phyloP scores from a whole-genome alignment of 768 basidiomycete genomes.

The Boletus subparvulus region DNA sequence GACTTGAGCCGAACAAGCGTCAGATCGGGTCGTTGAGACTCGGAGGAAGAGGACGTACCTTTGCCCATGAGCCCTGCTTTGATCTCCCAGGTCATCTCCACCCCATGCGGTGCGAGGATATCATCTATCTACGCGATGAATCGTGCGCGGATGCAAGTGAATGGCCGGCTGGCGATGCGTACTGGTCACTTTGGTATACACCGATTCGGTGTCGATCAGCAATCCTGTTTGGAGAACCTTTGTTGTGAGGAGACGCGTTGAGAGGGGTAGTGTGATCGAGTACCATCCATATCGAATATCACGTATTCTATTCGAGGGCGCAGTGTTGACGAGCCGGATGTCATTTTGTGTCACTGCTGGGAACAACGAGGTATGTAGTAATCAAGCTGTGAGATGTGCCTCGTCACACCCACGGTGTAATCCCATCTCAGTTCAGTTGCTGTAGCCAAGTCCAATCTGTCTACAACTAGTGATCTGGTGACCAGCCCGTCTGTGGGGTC shows the following conservation, averaged over 20 bases:
- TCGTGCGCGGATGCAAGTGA: not conserved
- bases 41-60: conserved; percentile 41
- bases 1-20: conserved; percentile 40
- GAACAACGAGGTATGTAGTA: not conserved
- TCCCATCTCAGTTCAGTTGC: not conserved
- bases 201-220: conserved; percentile 72
- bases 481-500: not conserved
- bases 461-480: not conserved
- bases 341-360: conserved; percentile 4
- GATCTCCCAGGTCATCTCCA: conserved; percentile 84
- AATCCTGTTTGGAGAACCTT: conserved; percentile 45
- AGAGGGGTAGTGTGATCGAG: not conserved
- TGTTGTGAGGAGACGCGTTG: not conserved
- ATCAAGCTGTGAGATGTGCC: too few species aligned
- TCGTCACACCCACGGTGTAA: not conserved
- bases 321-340: not conserved
- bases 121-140: conserved; percentile 46
- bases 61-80: conserved; percentile 90
- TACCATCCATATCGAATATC: conserved; percentile 75
- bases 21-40: not conserved
- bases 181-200: conserved; percentile 83
- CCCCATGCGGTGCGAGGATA: conserved; percentile 69
- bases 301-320: conserved; percentile 52
- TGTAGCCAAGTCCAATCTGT: too few species aligned
- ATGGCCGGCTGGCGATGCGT: conserved; percentile 21